Evolutionary conservation across 2,329 filamentous ascomycete species (phyloP), one percentile per base, ranked within the genome.

Genomic region (Fusarium albidum): DNA sequence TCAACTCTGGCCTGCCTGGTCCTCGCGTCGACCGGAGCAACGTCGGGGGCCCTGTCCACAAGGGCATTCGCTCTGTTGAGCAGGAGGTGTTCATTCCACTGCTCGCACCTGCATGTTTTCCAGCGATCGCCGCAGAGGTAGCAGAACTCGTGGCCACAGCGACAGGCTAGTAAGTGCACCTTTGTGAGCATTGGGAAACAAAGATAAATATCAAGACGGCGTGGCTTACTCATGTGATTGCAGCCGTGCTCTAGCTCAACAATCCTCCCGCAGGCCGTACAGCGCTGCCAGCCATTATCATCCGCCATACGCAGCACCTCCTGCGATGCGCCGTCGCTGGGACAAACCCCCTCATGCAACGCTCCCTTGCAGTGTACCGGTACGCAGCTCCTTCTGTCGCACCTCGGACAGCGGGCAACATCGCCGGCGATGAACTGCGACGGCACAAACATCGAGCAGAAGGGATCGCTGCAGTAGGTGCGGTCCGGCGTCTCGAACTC

Each of bases 171-270:
- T 49, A n/a, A 42, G 15, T 17, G 12, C 10, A n/a, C n/a, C n/a
- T n/a, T n/a, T n/a, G n/a, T n/a, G n/a, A n/a, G n/a, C n/a, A n/a
- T n/a, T n/a, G 2, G 2, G 26, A 13, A 3, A 11, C 9, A 31
- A n/a, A n/a, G n/a, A 12, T 9, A 8, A 21, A 2, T 6, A 9
- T 1, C 1, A 14, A 25, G 11, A 11, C 3, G 6, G 28, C 18
- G n/a, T 6, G 1, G 77, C 80, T 63, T 57, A 85, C 83, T 82
- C 4, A 87, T 85, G 47, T 86, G 83, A 40, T 81, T 75, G 47
- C 84, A 86, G 0, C 84, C 83, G 1, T 38, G 10, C 0, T 67
- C 39, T 0, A 83, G 67, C 64, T 85, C 82, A 0, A 87, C 74
- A 11, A 86, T 15, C 0, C 68, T 55, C 0, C 55, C 55, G 55